Conservation (phyloP, 805 yeast genomes). For the Sugiyamaella chiloensis region DNA sequence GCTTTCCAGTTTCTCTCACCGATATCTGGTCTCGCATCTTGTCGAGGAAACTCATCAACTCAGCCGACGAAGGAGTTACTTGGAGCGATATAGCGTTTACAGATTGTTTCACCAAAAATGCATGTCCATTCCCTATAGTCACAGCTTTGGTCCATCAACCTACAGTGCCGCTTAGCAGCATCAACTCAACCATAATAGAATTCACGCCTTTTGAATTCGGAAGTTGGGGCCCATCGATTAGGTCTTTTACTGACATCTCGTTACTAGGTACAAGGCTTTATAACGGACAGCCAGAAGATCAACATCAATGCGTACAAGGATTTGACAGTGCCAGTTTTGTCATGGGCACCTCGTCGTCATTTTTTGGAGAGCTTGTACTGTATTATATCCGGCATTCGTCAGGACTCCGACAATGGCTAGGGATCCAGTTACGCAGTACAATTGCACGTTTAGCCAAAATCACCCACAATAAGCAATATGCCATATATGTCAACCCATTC, state of each 20-base stretch:
- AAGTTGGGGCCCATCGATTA: too few species aligned
- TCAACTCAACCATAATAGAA: too few species aligned
- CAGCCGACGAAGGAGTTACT: conserved; percentile 54
- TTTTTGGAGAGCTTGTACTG: conserved; percentile 59
- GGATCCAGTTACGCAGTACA: neutral
- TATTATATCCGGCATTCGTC: conserved; percentile 3
- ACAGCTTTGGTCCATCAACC: conserved; percentile 41
- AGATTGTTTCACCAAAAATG: conserved; percentile 53
- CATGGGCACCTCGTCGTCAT: too few species aligned
- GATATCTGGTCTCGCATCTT: conserved; percentile 79
- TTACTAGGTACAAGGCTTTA: too few species aligned
- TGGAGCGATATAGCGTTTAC: conserved; percentile 53
- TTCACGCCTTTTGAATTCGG: too few species aligned
- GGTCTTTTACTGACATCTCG: too few species aligned
- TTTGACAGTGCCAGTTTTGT: too few species aligned
- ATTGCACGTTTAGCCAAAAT: neutral
- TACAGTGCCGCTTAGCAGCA: conserved; percentile 58
- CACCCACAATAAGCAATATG: conserved; percentile 13
- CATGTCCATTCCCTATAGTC: conserved; percentile 61
- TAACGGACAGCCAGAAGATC: too few species aligned
- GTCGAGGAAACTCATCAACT: conserved; percentile 59
- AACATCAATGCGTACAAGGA: too few species aligned
- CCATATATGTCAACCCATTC: conserved; percentile 16
- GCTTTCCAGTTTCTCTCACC: conserved; percentile 63
- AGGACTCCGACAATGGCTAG: neutral